Conservation (phyloP, 768 basidiomycete species). For the Crepidotus variabilis region DNA sequence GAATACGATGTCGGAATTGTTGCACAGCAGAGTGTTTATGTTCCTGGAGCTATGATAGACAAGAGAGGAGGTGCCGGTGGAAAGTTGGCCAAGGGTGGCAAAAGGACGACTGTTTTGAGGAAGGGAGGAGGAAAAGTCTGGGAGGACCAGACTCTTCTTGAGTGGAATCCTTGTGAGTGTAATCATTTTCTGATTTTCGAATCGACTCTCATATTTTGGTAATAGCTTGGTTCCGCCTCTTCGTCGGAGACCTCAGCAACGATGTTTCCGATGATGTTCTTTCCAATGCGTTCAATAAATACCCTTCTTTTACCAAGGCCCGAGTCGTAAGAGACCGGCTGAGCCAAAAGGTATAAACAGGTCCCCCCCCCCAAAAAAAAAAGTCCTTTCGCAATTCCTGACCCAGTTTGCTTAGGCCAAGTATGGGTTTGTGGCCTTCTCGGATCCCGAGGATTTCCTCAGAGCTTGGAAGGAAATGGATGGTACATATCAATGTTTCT, state of each 20-base stretch:
- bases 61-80: slow-evolving; percentile 84
- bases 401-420: slow-evolving; percentile 59
- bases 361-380: background rate
- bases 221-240: slow-evolving; percentile 93
- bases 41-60: slow-evolving; percentile 88
- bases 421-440: slow-evolving; percentile 96
- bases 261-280: slow-evolving; percentile 97
- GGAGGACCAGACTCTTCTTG: slow-evolving; percentile 96
- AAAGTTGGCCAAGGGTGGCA: slow-evolving; percentile 84
- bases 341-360: slow-evolving; percentile 73
- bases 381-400: background rate
- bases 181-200: background rate
- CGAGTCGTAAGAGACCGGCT: slow-evolving; percentile 93
- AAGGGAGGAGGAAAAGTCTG: slow-evolving; percentile 96
- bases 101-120: slow-evolving; percentile 88
- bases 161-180: slow-evolving; percentile 92
- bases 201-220: slow-evolving; percentile 10
- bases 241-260: slow-evolving; percentile 97
- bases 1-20: slow-evolving; percentile 91
- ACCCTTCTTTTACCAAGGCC: slow-evolving; percentile 90
- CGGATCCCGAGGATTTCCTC: slow-evolving; percentile 96
- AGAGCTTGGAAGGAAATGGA: slow-evolving; percentile 99
- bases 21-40: slow-evolving; percentile 89
- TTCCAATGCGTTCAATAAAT: slow-evolving; percentile 89
- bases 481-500: slow-evolving; percentile 47